These are phyloP conservation scores for Fraxinus baroniana DNA, from an alignment of 305 asterid species.

Conservation along the genomic window DNA sequence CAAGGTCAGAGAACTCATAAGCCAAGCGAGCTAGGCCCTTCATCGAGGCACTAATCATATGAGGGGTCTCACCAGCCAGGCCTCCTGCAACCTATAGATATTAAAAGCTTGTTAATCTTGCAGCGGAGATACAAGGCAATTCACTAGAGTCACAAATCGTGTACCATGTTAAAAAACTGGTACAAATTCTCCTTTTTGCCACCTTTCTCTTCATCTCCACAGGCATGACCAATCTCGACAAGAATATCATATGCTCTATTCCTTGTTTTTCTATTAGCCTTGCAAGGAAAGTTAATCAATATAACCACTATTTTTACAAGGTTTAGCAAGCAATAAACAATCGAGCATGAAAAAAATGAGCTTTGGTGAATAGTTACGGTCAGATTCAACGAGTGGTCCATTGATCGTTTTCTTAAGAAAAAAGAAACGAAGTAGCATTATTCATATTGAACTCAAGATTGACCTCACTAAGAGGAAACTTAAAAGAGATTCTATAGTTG, in stretches of 20 bases:
- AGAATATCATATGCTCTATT: constrained; percentile 90
- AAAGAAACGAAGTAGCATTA: not conserved
- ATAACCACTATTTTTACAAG: not conserved
- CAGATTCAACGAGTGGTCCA: not conserved
- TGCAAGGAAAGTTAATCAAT: constrained; percentile 11
- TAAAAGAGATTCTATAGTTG: no score
- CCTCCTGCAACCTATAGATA: constrained; percentile 80
- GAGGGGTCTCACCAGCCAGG: constrained; percentile 86
- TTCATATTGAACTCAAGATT: not conserved
- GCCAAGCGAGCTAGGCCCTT: constrained; percentile 96
- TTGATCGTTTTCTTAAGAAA: not conserved
- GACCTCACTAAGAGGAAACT: no score
- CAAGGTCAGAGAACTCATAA: constrained; percentile 86
- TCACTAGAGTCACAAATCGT: not conserved
- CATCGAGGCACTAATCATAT: constrained; percentile 90
- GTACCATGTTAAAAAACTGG: constrained; percentile 78
- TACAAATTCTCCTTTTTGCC: constrained; percentile 60
- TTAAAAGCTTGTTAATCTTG: constrained; percentile 1
- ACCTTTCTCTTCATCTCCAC: constrained; percentile 69
- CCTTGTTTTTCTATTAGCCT: constrained; percentile 91
- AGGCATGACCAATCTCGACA: constrained; percentile 88
- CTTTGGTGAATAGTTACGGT: not conserved
- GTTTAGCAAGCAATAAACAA: not conserved
- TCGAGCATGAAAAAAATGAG: not conserved
- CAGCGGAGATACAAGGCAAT: not conserved